Evolutionary conservation across 2,329 filamentous ascomycete genomes (phyloP), one percentile per base, ranked within the genome.

Genomic region (Aspergillus oerlinghausenensis): DNA sequence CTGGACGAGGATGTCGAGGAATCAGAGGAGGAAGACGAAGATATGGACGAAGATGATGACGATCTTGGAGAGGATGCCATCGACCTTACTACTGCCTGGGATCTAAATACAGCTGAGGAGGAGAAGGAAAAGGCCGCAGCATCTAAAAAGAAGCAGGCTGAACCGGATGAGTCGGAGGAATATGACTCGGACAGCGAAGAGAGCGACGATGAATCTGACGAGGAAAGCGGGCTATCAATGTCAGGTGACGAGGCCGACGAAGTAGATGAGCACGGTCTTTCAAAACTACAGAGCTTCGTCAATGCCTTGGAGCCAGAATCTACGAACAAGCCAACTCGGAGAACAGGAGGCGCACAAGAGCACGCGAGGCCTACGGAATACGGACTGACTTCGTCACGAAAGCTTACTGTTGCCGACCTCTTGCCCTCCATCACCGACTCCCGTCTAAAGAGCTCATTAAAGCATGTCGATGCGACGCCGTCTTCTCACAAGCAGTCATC

Each of bases 391-490:
- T 77, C 79, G 38, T 84, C 85, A 57, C 78, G 83, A 55, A 90
- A 92, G 70, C 82, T 95, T 58, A 87, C 86, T 38, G 78, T 95
- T 19, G 84, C 87, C 58, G 91, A 95, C 70, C 80, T 96, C 10
- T 77, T 95, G 50, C 80, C 86, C 25, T 85, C 86, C 11, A 80
- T 91, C 50, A 87, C 85, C 57, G 90, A 95, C 68, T 84, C 88
- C 2, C 81, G 85, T 50, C 84, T 92, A 66, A 92, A 90, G 70
- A 91, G 88, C 66, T 88, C 90, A 0, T 79, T 94, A 51, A 94
- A 93, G 73, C 82, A 89, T 60, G 82, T 92, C 68, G 81, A 67
- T 70, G 74, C 50, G 69, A 58, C 59, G 38, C 48, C 60, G 9
- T 53, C 67, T 47, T 52, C 69, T n/a, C 64, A 70, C 29, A 78